Base-by-base conservation (phyloP, 176 grass and related monocot genomes). In the Tillandsia fasciculata region DNA sequence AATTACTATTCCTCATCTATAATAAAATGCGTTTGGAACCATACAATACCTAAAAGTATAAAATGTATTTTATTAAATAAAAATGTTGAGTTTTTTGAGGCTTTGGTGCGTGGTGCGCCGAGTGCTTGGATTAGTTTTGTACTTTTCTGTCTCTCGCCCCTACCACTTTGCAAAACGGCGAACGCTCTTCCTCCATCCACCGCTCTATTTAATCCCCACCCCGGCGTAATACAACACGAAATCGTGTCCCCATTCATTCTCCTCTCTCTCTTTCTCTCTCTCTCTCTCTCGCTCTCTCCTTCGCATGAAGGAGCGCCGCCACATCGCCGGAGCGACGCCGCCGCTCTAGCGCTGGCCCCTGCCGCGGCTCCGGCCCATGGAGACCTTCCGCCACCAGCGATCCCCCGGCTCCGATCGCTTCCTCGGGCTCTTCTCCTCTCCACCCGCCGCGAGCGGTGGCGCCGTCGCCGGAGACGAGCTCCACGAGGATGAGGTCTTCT, bases 401-500 rank as follows among this genome's bases (percentile, higher is more conserved):
- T 9, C 8, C 65, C 65, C 65, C 33, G 26, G 3, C 29, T 49
- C 29, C 27, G 65, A 67, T 13, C 65, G 65, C 65, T 15, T 67
- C 6, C 64, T 67, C 65, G 28, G 12, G 1, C 26, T 67, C 29
- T 49, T 67, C 29, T 14, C 28, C 14, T 28, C 6, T 15, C 1
- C 65, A 5, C 13, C 13, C 6, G 26, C 15, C 54, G 14, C n/a
- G n/a, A 59, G n/a, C 54, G 54, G 13, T 0, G 33, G 33, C 33
- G 33, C 3, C 33, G 33, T 42, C 33, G 54, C 20, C 54, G 54
- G 54, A 14, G 15, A 20, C 15, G 54, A 59, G 54, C 54, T 59
- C 54, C 11, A 59, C n/a, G 54, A 59, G 15, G 54, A 59, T n/a
- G 54, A 59, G n/a, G 15, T 59, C 54, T 59, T 59, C 54, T 59